These are phyloP conservation scores for Suhomyces maxii DNA, from an alignment of 1,139 yeast genomes.

Conservation along the genomic window DNA sequence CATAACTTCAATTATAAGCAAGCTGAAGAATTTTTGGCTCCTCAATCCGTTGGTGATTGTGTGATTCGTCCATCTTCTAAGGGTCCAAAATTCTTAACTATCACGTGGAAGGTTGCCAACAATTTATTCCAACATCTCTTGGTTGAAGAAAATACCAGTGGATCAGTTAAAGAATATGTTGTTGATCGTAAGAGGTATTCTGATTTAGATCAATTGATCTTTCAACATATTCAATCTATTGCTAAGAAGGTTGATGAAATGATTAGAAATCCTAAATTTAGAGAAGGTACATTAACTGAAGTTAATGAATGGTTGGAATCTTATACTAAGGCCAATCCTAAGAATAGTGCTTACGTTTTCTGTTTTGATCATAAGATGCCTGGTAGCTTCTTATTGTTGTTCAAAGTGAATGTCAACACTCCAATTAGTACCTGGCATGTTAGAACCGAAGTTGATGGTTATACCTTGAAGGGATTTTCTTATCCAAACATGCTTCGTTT, in stretches of 20 bases:
- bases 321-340: slow-evolving; percentile 88
- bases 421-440: slow-evolving; percentile 88
- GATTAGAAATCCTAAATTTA: slow-evolving; percentile 85
- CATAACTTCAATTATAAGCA: slow-evolving; percentile 79
- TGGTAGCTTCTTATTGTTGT: slow-evolving; percentile 85
- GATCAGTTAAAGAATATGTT: slow-evolving; percentile 59
- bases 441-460: slow-evolving; percentile 84
- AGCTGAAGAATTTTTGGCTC: slow-evolving; percentile 92
- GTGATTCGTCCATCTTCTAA: slow-evolving; percentile 93
- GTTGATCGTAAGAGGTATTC: slow-evolving; percentile 73
- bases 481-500: slow-evolving; percentile 86
- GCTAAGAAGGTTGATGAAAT: slow-evolving; percentile 83
- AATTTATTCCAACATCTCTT: slow-evolving; percentile 89
- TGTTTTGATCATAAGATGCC: slow-evolving; percentile 90
- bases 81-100: slow-evolving; percentile 84
- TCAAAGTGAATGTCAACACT: slow-evolving; percentile 72
- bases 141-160: slow-evolving; percentile 64
- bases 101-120: slow-evolving; percentile 95
- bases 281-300: slow-evolving; percentile 75
- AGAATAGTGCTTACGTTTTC: slow-evolving; percentile 87
- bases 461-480: slow-evolving; percentile 70
- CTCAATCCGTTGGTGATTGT: slow-evolving; percentile 86
- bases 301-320: slow-evolving; percentile 87
- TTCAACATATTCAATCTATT: slow-evolving; percentile 83
- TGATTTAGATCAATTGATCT: slow-evolving; percentile 91